Evolutionary conservation across 176 grass and related monocot species (phyloP), one percentile per base, ranked within the genome.

Genomic region (Zoysia pacifica): DNA sequence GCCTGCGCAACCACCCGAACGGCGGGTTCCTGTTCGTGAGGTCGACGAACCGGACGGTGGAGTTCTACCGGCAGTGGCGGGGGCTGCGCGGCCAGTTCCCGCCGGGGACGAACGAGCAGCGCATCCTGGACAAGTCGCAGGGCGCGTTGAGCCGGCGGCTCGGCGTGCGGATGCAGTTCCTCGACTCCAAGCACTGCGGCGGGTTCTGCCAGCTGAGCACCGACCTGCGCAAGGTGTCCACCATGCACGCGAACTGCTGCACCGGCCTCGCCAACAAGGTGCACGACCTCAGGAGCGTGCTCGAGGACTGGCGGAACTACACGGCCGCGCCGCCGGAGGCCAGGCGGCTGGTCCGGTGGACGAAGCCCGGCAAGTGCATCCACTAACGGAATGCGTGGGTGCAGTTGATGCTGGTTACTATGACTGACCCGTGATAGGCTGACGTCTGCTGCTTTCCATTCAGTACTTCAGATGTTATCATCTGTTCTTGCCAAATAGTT

Each of bases 241-340:
- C 95, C 11, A 67, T 94, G 45, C 95, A 97, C 75, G 95, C 92
- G 15, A 97, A 94, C 78, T 94, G 95, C 77, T 97, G 92, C 65
- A 81, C 87, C 0, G 95, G 92, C 20, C 74, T 94, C 12, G 63
- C 11, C 5, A 90, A 86, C 15, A 97, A 97, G 81, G 80, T 90
- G 50, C 48, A 73, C 52, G 88, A 87, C 82, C 81, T 94, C 60
- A 83, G 66, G 52, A 81, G 46, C 45, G 81, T 94, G 77, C 84
- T 97, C 40, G 56, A 55, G 36, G 94, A 92, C 76, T 97, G 91
- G 91, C 77, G 65, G 36, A 94, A 80, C 61, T 97, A 87, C 67
- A 91, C 79, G 80, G 69, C 80, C 38, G 70, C 79, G 70, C 10
- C 90, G 11, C 60, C 49, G 14, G 61, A 82, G 66, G 52, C 35